Percentiles rank a stretch among this genome's conserved stretches.
phyloP scores from a whole-genome alignment of 2,329 filamentous ascomycete species.

The Aspergillus puulaauensis region DNA sequence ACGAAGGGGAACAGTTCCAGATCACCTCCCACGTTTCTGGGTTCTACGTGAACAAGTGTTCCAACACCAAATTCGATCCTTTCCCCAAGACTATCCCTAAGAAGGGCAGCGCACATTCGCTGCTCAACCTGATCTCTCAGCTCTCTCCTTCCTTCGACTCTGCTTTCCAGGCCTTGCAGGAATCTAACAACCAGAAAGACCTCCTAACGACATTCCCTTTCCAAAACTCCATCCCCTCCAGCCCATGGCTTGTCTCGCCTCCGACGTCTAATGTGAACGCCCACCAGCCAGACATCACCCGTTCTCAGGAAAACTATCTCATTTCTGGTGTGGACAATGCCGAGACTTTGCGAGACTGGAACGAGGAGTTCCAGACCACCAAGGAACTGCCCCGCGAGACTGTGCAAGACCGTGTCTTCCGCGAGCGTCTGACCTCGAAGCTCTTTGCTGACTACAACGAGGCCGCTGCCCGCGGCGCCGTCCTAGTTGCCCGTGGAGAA shows the following conservation, averaged over 20 bases:
- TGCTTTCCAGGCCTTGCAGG: constrained; percentile 75
- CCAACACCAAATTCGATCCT: constrained; percentile 92
- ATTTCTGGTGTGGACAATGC: constrained; percentile 89
- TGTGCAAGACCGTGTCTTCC: constrained; percentile 93
- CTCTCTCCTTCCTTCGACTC: constrained; percentile 80
- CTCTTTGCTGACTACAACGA: constrained; percentile 98
- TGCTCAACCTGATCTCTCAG: constrained; percentile 74
- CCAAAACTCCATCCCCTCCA: constrained; percentile 88
- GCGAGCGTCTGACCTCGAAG: constrained; percentile 90
- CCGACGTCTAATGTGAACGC: constrained; percentile 60
- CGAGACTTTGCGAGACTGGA: constrained; percentile 95
- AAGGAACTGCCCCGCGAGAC: constrained; percentile 90
- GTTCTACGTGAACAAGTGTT: constrained; percentile 96
- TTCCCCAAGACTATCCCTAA: constrained; percentile 77
- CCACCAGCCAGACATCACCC: constrained; percentile 80
- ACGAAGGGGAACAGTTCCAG: constrained; percentile 91
- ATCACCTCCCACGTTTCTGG: constrained; percentile 91
- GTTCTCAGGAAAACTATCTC: constrained; percentile 89
- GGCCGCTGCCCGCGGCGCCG: constrained; percentile 85
- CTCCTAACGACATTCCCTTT: constrained; percentile 92
- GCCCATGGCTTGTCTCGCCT: constrained; percentile 83
- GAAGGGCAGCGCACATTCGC: constrained; percentile 75
- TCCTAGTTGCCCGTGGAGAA: constrained; percentile 88
- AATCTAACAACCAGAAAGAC: constrained; percentile 81
- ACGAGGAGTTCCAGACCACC: constrained; percentile 97